A percentile compares a stretch with the other conserved stretches of the same genome.
Evolutionary conservation across 2,329 filamentous ascomycete species (phyloP).

Genomic region (Beauveria australis): DNA sequence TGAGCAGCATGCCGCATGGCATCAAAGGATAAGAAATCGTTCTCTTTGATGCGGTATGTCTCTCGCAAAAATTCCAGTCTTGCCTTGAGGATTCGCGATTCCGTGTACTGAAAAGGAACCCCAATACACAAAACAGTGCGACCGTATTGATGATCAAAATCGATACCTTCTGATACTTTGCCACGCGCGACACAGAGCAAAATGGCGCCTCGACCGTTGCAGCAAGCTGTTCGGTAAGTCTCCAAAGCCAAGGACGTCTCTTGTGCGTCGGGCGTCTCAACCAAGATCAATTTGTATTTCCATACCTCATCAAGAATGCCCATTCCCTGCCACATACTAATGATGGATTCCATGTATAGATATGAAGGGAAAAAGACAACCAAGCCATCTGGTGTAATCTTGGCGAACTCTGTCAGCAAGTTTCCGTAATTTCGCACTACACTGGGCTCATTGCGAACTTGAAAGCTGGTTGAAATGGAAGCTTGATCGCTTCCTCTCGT

Average conservation of each 20-base stretch:
- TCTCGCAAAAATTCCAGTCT: constrained; percentile 93
- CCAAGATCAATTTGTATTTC: constrained; percentile 97
- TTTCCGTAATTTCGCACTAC: constrained; percentile 97
- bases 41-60: constrained; percentile 92
- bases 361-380: constrained; percentile 99
- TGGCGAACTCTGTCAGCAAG: constrained; percentile 87
- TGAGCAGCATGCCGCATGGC: constrained; percentile 99
- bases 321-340: constrained; percentile 99
- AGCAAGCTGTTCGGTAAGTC: constrained; percentile 94
- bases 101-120: constrained; percentile 97
- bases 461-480: constrained; percentile 85
- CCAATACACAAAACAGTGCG: constrained; percentile 93
- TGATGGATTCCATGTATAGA: constrained; percentile 98
- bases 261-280: constrained; percentile 95
- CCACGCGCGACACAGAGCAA: constrained; percentile 91
- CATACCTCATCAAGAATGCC: constrained; percentile 94
- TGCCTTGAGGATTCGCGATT: constrained; percentile 92
- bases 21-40: constrained; percentile 97
- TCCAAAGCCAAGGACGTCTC: constrained; percentile 93
- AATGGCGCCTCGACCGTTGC: constrained; percentile 89
- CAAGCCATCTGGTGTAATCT: constrained; percentile 90
- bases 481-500: constrained; percentile 92
- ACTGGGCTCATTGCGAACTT: constrained; percentile 88
- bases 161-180: constrained; percentile 95
- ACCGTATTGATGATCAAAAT: constrained; percentile 98